phyloP scores from a whole-genome alignment of 176 grass and related monocot species.

The Cenchrus americanus region DNA sequence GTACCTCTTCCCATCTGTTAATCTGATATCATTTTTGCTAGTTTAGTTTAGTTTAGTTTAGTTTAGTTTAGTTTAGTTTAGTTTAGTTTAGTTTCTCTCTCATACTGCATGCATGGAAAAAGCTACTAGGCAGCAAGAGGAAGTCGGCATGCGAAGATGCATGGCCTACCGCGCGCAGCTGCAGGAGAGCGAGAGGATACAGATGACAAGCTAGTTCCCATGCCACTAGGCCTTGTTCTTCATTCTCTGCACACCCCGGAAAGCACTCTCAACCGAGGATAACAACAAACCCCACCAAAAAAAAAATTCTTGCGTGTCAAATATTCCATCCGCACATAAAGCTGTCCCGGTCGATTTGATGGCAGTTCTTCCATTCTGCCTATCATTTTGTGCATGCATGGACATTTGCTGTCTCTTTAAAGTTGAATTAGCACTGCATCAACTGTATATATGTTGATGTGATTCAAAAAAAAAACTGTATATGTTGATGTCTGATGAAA shows the following conservation, averaged over 20 bases:
- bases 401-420: slow-evolving; percentile 7
- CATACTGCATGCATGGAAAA: too few relatives aligned
- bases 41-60: too few relatives aligned
- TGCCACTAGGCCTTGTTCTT: slow-evolving; percentile 53
- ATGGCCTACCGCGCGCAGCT: slow-evolving; percentile 54
- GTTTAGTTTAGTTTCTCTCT: too few relatives aligned
- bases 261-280: slow-evolving; percentile 54
- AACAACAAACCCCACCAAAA: slow-evolving; percentile 45
- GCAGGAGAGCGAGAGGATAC: not conserved
- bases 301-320: slow-evolving; percentile 45
- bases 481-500: not conserved
- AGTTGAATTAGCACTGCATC: not conserved
- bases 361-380: slow-evolving; percentile 50
- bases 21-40: too few relatives aligned
- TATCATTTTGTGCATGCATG: slow-evolving; percentile 48
- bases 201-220: slow-evolving; percentile 54
- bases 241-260: slow-evolving; percentile 31
- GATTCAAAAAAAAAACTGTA: too few relatives aligned
- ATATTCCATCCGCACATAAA: slow-evolving; percentile 47
- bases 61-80: too few relatives aligned
- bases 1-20: too few relatives aligned
- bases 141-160: not conserved
- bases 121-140: not conserved
- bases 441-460: not conserved
- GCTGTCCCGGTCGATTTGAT: slow-evolving; percentile 35